phyloP scores from a whole-genome alignment of 2,329 filamentous ascomycete species.

The Colletotrichum shisoi region DNA sequence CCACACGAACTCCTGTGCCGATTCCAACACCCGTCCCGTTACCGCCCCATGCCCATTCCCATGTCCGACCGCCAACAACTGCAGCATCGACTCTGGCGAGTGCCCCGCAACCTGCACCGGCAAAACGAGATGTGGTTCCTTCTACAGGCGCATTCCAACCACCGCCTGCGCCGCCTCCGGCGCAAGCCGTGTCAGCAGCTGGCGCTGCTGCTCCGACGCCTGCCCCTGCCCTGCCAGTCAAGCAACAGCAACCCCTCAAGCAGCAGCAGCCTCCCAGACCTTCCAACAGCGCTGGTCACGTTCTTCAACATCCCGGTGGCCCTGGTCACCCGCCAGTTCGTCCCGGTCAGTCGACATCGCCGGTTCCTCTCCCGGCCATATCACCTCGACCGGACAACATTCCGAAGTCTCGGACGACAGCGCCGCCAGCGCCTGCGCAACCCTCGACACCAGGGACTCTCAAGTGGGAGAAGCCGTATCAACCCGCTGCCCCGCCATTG shows the following conservation, averaged over 20 bases:
- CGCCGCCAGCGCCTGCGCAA: conserved; percentile 44
- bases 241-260: conserved; percentile 50
- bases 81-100: conserved; percentile 10
- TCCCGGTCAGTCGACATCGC: conserved; percentile 37
- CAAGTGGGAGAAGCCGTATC: conserved; percentile 56
- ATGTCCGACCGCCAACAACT: conserved; percentile 8
- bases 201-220: conserved; percentile 30
- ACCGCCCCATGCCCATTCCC: conserved; percentile 31
- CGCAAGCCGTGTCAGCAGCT: conserved; percentile 14
- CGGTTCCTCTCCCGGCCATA: conserved; percentile 43
- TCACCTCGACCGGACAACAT: conserved; percentile 49
- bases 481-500: conserved; percentile 47
- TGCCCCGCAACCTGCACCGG: conserved; percentile 1
- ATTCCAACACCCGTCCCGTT: conserved; percentile 30
- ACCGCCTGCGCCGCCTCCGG: conserved; percentile 24
- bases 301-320: conserved; percentile 51
- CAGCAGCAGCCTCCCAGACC: conserved; percentile 50
- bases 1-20: conserved; percentile 39
- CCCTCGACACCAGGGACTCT: conserved; percentile 43
- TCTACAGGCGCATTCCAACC: conserved; percentile 26
- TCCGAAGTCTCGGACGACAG: conserved; percentile 47
- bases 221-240: conserved; percentile 39
- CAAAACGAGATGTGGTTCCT: conserved; percentile 32
- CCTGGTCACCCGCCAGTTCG: conserved; percentile 46
- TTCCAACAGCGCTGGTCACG: conserved; percentile 44